Evolutionary conservation across 768 basidiomycete species (phyloP), one percentile per base, ranked within the genome.

Genomic region (Pleurotus ostreatus): DNA sequence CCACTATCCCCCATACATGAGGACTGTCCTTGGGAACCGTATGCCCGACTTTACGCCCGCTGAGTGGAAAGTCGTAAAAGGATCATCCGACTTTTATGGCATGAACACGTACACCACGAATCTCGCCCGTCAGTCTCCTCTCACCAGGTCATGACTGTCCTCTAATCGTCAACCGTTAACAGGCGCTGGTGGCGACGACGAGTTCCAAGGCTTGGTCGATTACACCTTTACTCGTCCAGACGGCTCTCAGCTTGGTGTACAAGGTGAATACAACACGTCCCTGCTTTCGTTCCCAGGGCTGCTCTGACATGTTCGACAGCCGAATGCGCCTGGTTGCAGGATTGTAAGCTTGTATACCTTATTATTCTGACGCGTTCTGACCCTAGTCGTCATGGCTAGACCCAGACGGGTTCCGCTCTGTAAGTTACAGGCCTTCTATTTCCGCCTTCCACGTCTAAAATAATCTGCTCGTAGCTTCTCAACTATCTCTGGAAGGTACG

Each of bases 21-120:
- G 78, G 20, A 73, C 78, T 54, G 77, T 85, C 20, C 75, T 83
- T 49, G 79, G 79, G 12, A 74, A 80, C 55, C 79, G 83, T n/a
- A 77, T 86, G 45, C 81, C 82, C 0, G 74, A 75, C 43, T 84
- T 82, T 62, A 82, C 83, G 1, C 63, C 72, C 5, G 83, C 82
- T 30, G 84, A 88, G 60, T 63, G 78, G 58, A 71, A 70, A 0
- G 62, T 87, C 34, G 82, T 87, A 39, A 79, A 81, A 53, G 82
- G 80, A 45, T 86, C 83, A 2, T 84, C 84, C 1, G 86, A 85
- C 65, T 88, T 86, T 67, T 86, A 85, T 63, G 85, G 85, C 30
- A 81, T 86, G 79, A 87, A 86, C 67, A 85, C 85, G 0, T 87
- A 88, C 64, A 85, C 85, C 4, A 86, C 83, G 9, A 82, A 84